A percentile compares a stretch with the other conserved stretches of the same genome.
Conservation (phyloP, 192 early-diverging fungal species). For the Radiomyces spectabilis region DNA sequence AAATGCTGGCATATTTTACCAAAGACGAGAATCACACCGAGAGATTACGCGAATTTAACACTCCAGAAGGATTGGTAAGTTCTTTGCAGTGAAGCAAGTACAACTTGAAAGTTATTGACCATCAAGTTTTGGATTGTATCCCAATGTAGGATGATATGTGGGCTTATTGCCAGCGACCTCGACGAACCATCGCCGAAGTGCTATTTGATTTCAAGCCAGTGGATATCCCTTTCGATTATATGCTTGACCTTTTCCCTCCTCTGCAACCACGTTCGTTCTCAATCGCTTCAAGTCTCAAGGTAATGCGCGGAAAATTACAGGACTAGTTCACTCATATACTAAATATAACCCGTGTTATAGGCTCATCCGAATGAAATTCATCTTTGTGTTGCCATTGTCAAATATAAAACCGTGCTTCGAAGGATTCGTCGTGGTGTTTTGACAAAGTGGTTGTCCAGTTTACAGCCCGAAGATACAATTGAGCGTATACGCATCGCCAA, state of each 20-base stretch:
- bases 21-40: slow-evolving; percentile 58
- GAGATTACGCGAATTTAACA: slow-evolving; percentile 73
- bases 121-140: too few relatives aligned
- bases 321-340: too few relatives aligned
- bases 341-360: slow-evolving; percentile 1
- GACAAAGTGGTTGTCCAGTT: slow-evolving; percentile 60
- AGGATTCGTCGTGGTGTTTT: slow-evolving; percentile 74
- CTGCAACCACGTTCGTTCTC: slow-evolving; percentile 80
- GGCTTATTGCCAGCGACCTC: slow-evolving; percentile 74
- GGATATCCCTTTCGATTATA: slow-evolving; percentile 65
- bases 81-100: too few relatives aligned
- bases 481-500: slow-evolving; percentile 42
- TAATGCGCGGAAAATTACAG: background rate
- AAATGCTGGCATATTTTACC: slow-evolving; percentile 78
- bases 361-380: slow-evolving; percentile 48
- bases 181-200: slow-evolving; percentile 78
- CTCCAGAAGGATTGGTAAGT: slow-evolving; percentile 64
- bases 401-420: slow-evolving; percentile 75
- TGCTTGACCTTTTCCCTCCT: slow-evolving; percentile 78
- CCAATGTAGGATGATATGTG: slow-evolving; percentile 76
- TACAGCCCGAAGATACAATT: slow-evolving; percentile 32
- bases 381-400: slow-evolving; percentile 78
- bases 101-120: too few relatives aligned
- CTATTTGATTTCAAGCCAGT: slow-evolving; percentile 78
- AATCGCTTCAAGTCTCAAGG: slow-evolving; percentile 61